Base-by-base conservation (phyloP, 2,329 filamentous ascomycete genomes). In the Dothistroma pini region DNA sequence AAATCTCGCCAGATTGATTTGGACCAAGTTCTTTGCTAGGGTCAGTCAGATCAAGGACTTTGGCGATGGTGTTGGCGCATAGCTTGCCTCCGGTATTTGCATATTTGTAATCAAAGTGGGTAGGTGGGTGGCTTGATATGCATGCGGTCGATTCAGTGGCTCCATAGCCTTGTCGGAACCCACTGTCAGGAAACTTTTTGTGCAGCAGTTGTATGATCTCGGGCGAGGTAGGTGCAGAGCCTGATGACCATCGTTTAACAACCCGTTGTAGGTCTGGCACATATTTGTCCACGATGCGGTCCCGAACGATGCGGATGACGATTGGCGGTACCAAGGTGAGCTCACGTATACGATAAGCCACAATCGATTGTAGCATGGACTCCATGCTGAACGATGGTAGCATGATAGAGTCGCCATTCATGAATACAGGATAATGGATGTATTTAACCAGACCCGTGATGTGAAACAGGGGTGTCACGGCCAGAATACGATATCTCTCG, bases 161-260 rank as follows among this genome's bases (percentile, higher is more conserved):
- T n/a, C 86, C 86, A 66, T 88, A 89, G 1, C 84, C 85, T 68
- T 88, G 86, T 66, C 85, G 85, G 72, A 88, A 86, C 0, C 84
- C 84, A 0, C 82, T 85, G 0, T 78, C 71, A 0, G 85, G 86
- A 65, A 87, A 88, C 54, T 78, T 80, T 54, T 77, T 74, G 50
- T 83, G 74, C 9, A 88, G 74, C 41, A 80, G 76, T 19, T 81
- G 76, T 21, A 88, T 78, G 57, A 89, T 82, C 25, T 88, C 82
- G 1, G 77, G 76, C 0, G 78, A 77, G 2, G 84, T 75, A 0
- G 86, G 86, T 0, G 86, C 86, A 0, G 85, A 85, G 6, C 86
- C 86, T 1, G 81, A 85, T 0, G 80, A 82, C 71, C 87, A 85
- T 0, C 83, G 78, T 35, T 77, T 78, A 1, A 88, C 69, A 10